A percentile compares a stretch with the other conserved stretches of the same genome.
Evolutionary conservation across 495 filamentous ascomycete genomes (phyloP).

Genomic region (Talaromyces proteolyticus): DNA sequence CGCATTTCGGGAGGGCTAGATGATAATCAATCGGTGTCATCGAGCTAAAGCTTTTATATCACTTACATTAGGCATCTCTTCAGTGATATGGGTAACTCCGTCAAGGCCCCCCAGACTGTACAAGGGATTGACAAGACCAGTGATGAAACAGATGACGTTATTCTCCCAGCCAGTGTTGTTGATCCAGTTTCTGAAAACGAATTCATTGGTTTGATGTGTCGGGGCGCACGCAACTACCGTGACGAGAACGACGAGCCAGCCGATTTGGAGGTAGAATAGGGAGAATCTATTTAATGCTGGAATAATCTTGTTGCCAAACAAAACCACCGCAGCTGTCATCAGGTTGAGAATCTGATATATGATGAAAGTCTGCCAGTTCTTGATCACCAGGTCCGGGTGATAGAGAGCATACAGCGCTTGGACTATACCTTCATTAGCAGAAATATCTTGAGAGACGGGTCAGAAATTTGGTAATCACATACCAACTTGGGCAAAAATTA

Average conservation of each 20-base stretch:
- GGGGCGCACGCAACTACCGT: slow-evolving; percentile 53
- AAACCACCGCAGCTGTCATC: slow-evolving; percentile 20
- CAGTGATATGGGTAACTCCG: slow-evolving; percentile 28
- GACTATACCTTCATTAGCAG: not conserved
- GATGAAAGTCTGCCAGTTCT: slow-evolving; percentile 34
- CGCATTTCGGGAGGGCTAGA: slow-evolving; percentile 20
- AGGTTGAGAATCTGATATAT: slow-evolving; percentile 29
- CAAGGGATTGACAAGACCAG: slow-evolving; percentile 26
- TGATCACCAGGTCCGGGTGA: slow-evolving; percentile 22
- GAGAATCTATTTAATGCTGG: slow-evolving; percentile 32
- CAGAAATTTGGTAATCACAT: slow-evolving; percentile 12
- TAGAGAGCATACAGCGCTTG: slow-evolving; percentile 25
- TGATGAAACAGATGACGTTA: slow-evolving; percentile 26
- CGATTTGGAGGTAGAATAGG: slow-evolving; percentile 56
- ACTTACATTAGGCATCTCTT: slow-evolving; percentile 19
- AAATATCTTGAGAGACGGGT: not conserved
- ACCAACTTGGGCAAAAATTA: slow-evolving; percentile 25
- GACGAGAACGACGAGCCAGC: slow-evolving; percentile 63
- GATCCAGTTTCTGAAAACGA: slow-evolving; percentile 19
- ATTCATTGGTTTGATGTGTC: slow-evolving; percentile 45
- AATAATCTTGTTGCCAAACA: slow-evolving; percentile 32
- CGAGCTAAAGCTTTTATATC: slow-evolving; percentile 51
- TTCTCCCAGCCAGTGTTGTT: slow-evolving; percentile 27
- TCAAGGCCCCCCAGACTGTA: slow-evolving; percentile 30
- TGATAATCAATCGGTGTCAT: slow-evolving; percentile 53